Percentiles rank a stretch among this genome's conserved stretches.
Conservation (phyloP, 139 green algal species). For the Nannochloris sp. region DNA sequence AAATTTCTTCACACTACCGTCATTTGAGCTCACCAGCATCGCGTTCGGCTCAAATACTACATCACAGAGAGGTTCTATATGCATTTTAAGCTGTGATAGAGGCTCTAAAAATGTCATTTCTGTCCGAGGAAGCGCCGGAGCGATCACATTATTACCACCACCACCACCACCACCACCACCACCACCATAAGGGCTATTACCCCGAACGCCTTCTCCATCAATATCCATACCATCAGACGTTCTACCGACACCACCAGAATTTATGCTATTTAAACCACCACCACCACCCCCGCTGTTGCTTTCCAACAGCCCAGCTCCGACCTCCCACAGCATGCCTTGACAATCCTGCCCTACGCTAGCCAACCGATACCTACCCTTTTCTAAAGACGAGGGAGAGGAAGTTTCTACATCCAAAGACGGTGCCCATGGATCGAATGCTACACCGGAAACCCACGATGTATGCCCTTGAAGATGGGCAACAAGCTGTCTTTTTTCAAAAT, state of each 20-base stretch:
- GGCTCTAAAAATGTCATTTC: constrained; percentile 59
- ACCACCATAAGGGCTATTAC: background rate
- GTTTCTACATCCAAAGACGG: no score
- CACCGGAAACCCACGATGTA: constrained; percentile 62
- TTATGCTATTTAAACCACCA: background rate
- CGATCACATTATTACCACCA: constrained; percentile 18
- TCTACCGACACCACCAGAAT: constrained; percentile 34
- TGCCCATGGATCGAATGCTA: constrained; percentile 74
- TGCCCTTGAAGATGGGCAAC: constrained; percentile 74
- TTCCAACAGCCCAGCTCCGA: constrained; percentile 23
- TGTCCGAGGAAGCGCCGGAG: constrained; percentile 32
- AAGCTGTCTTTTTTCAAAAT: constrained; percentile 35
- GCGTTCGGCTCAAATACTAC: constrained; percentile 46
- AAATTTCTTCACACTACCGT: constrained; percentile 5
- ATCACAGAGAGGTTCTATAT: constrained; percentile 67
- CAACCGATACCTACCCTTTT: constrained; percentile 55
- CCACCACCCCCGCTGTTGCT: constrained; percentile 31
- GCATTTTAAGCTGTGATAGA: constrained; percentile 46
- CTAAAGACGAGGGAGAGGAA: no score
- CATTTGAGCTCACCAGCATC: constrained; percentile 33
- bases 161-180: background rate
- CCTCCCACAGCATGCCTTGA: constrained; percentile 76
- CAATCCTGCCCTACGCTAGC: constrained; percentile 75
- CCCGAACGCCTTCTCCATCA: background rate
- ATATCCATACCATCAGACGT: background rate